Evolutionary conservation across 1,284 basidiomycete species (phyloP).

Genomic region (Austroboletus niveus): DNA sequence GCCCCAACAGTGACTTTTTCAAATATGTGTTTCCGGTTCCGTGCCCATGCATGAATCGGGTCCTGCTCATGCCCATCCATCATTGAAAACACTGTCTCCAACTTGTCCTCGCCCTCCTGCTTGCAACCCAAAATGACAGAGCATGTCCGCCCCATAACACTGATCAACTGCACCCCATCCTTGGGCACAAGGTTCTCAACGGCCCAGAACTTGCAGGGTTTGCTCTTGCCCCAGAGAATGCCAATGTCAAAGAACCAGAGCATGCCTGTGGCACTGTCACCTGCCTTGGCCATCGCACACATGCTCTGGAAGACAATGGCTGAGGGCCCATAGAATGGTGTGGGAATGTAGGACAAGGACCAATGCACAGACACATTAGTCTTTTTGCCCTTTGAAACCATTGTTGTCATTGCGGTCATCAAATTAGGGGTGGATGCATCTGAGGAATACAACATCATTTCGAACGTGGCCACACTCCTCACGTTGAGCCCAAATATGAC

Average conservation of each 20-base stretch:
- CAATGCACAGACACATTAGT: conserved; percentile 47
- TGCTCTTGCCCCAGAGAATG: conserved; percentile 68
- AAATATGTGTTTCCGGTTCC: conserved; percentile 54
- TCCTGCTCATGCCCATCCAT: conserved; percentile 68
- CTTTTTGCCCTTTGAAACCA: conserved; percentile 49
- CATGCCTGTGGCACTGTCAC: conserved; percentile 51
- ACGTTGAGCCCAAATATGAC: conserved; percentile 67
- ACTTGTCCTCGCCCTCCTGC: conserved; percentile 31
- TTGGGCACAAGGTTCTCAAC: conserved; percentile 51
- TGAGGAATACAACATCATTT: conserved; percentile 38
- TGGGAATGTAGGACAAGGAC: conserved; percentile 50
- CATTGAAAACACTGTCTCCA: conserved; percentile 68
- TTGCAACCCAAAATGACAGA: conserved; percentile 57
- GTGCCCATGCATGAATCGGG: conserved; percentile 62
- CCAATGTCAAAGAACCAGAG: conserved; percentile 70
- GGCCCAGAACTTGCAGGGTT: conserved; percentile 74
- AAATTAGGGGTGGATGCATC: conserved; percentile 20
- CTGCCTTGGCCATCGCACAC: conserved; percentile 37
- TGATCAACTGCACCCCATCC: conserved; percentile 58
- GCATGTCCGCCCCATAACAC: conserved; percentile 65
- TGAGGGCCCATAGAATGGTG: conserved; percentile 49
- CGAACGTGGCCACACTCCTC: conserved; percentile 38
- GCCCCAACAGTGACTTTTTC: conserved; percentile 34
- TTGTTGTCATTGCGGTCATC: conserved; percentile 7
- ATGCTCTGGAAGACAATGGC: conserved; percentile 54